Evolutionary conservation across 352 stramenopile species (phyloP), one percentile per base, ranked within the genome.

Genomic region (Blastocystis hominis): DNA sequence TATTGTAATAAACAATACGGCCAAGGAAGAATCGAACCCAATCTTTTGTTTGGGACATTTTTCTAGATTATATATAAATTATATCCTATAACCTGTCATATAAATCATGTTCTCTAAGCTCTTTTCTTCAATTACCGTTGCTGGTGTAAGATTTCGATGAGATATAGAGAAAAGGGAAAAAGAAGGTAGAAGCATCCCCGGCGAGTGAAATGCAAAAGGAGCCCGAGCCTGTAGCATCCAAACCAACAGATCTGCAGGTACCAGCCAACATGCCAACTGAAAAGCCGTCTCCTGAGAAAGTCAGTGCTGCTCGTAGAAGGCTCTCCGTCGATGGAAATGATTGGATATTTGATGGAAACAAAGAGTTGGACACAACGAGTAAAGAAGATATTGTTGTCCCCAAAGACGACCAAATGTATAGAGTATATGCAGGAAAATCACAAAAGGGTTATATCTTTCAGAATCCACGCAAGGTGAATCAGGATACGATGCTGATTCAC

Each of bases 381-480:
- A 46, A 40, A n/a, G 40, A 5, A 17, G 9, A 47, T n/a, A 20
- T 30, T 36, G 10, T 77, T 56, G 36, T 56, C 34, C 44, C 9
- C 20, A 56, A 3, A 61, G 66, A 56, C 9, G 66, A 77, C 15
- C 46, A 13, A 4, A 24, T 61, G 1, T 40, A 50, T 36, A 44
- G 42, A 17, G 38, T 81, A 9, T 88, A 88, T 84, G 75, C 59
- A 10, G 80, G 80, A 62, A 88, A 87, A 53, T 88, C 80, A 6
- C 69, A 88, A 50, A 88, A 88, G 34, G 80, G 80, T 15, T 88
- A 88, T 47, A 38, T 75, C 10, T 72, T 72, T n/a, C 77, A 88
- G 36, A 88, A 88, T 55, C 69, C 78, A n/a, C 72, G 59, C 13
- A 88, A 88, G 30, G 80, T 87, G 59, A 88, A 88, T 50, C 80